Evolutionary conservation across 768 basidiomycete species (phyloP).

Genomic region (Tylopilus balloui): DNA sequence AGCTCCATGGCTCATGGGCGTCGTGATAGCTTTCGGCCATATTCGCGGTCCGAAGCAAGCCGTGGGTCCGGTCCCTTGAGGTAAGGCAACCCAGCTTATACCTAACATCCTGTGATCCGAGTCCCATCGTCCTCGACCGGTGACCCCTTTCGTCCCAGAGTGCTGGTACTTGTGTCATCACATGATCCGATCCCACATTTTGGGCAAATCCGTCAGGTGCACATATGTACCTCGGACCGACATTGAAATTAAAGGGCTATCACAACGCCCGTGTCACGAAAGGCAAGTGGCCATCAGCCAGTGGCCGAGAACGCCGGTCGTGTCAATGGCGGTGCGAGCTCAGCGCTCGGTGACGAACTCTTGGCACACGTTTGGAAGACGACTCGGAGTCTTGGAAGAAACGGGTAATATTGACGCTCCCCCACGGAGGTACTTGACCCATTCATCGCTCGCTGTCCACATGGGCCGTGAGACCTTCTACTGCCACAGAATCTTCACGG

Average conservation of each 20-base stretch:
- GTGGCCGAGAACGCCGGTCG: no score
- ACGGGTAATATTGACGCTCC: no score
- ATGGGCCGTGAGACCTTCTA: not conserved
- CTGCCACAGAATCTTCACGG: not conserved
- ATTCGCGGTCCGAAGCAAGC: not conserved
- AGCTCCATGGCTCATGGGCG: constrained; percentile 70
- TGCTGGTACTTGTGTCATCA: no score
- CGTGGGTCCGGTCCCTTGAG: not conserved
- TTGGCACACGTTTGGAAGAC: constrained; percentile 53
- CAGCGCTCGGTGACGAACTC: constrained; percentile 27
- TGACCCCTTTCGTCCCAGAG: no score
- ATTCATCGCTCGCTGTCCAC: not conserved
- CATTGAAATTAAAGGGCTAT: no score
- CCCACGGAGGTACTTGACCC: no score
- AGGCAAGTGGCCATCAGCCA: no score
- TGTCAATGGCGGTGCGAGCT: not conserved
- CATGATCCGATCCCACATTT: no score
- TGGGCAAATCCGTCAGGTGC: no score
- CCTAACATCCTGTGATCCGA: constrained; percentile 79
- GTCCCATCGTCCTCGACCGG: no score
- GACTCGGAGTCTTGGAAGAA: constrained; percentile 52
- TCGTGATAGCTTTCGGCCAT: constrained; percentile 50
- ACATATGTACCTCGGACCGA: no score
- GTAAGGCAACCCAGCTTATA: constrained; percentile 49
- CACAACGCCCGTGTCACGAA: no score